Percentiles rank a stretch among this genome's conserved stretches.
Conservation (phyloP, 371 early-diverging fungal genomes). For the Vairimorpha apis region DNA sequence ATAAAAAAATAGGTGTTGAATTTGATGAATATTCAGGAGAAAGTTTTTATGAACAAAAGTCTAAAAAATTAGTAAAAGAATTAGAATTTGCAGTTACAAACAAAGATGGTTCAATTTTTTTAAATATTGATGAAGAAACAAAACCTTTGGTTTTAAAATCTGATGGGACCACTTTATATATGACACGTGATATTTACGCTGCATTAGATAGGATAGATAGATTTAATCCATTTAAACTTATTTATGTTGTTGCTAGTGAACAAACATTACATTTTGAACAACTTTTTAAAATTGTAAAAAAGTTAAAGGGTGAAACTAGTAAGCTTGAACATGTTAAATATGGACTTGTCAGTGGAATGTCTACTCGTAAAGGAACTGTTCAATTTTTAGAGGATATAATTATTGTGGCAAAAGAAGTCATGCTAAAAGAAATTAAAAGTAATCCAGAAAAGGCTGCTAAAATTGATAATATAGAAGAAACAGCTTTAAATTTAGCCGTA, state of each 20-base stretch:
- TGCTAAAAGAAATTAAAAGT: slow-evolving; percentile 82
- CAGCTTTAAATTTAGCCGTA: slow-evolving; percentile 69
- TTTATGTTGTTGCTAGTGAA: slow-evolving; percentile 86
- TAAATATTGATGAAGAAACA: slow-evolving; percentile 56
- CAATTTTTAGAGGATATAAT: slow-evolving; percentile 95
- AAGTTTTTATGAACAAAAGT: slow-evolving; percentile 76
- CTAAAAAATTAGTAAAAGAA: slow-evolving; percentile 70
- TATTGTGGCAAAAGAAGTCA: slow-evolving; percentile 74
- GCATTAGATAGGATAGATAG: slow-evolving; percentile 79
- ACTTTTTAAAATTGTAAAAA: slow-evolving; percentile 80
- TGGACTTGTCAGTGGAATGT: slow-evolving; percentile 88
- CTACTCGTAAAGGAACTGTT: slow-evolving; percentile 89
- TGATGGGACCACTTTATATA: slow-evolving; percentile 89
- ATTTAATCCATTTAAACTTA: slow-evolving; percentile 82
- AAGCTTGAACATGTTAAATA: slow-evolving; percentile 82
- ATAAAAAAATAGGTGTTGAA: slow-evolving; percentile 78
- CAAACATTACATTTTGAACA: slow-evolving; percentile 91
- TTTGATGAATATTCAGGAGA: slow-evolving; percentile 97
- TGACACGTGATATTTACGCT: slow-evolving; percentile 94
- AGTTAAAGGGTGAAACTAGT: slow-evolving; percentile 70
- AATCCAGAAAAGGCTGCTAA: slow-evolving; percentile 76
- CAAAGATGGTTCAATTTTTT: slow-evolving; percentile 58
- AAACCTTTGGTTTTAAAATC: slow-evolving; percentile 73
- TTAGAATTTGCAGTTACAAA: slow-evolving; percentile 63
- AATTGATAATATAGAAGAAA: slow-evolving; percentile 72